Evolutionary conservation across 148 eudicot species (phyloP).

Genomic region (Arctostaphylos glauca): DNA sequence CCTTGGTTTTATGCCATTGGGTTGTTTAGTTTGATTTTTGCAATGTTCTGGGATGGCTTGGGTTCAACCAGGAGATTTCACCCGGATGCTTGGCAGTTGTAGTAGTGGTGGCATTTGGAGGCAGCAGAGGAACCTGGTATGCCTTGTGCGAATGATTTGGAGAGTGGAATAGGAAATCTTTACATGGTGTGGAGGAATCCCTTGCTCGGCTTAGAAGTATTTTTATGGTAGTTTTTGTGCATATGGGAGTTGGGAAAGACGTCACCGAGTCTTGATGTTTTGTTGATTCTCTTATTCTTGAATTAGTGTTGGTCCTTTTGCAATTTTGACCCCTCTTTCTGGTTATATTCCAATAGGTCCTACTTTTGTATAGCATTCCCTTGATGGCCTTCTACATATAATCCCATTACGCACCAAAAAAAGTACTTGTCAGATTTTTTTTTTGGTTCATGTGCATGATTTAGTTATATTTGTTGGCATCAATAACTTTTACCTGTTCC

Average conservation of each 20-base stretch:
- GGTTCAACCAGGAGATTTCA: neutral
- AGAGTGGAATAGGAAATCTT: neutral
- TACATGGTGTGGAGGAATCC: neutral
- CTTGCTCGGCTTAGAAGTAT: neutral
- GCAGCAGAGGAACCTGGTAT: neutral
- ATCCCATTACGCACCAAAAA: neutral
- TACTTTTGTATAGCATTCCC: neutral
- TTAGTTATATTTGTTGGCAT: neutral
- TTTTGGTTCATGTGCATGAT: neutral
- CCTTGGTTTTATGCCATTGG: neutral
- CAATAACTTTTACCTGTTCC: neutral
- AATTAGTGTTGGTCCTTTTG: neutral
- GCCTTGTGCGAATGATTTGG: neutral
- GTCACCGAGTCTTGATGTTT: constrained; percentile 2
- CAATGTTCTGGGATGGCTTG: neutral
- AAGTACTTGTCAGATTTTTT: neutral
- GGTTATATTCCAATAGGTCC: neutral
- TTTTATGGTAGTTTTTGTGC: neutral
- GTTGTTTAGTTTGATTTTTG: neutral
- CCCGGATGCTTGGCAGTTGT: neutral
- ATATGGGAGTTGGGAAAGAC: neutral
- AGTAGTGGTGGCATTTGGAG: neutral
- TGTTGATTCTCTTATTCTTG: neutral
- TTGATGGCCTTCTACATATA: neutral
- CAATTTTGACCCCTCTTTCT: neutral